phyloP scores from a whole-genome alignment of 345 rosid species.

The Eucalyptus leucophloia region DNA sequence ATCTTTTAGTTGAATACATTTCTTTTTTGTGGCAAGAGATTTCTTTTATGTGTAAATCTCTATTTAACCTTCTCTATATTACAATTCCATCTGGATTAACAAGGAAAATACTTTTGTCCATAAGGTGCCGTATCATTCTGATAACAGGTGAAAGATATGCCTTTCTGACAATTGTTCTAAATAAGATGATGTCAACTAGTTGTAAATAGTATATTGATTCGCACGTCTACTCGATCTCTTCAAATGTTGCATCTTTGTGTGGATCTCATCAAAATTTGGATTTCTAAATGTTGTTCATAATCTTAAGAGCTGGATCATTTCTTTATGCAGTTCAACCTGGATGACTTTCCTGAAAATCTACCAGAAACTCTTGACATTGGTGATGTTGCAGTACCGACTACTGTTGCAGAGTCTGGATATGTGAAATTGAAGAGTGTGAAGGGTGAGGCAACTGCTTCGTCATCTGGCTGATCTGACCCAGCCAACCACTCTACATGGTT shows the following conservation, averaged over 20 bases:
- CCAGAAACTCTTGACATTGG: constrained; percentile 84
- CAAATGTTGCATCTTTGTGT: background rate
- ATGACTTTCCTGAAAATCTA: constrained; percentile 50
- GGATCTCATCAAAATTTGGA: background rate
- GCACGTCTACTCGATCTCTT: background rate
- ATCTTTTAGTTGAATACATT: background rate
- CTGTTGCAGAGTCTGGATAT: constrained; percentile 13
- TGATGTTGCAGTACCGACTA: constrained; percentile 46
- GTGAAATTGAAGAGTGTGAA: constrained; percentile 39
- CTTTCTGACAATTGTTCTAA: background rate
- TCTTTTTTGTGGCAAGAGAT: background rate
- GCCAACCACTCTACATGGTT: constrained; percentile 19
- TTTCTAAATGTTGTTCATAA: background rate
- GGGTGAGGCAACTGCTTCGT: constrained; percentile 34
- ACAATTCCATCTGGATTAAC: background rate
- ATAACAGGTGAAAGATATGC: background rate
- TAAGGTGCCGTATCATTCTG: background rate
- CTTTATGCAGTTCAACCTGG: constrained; percentile 29
- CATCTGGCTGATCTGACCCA: constrained; percentile 26
- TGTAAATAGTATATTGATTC: background rate
- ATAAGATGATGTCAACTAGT: background rate
- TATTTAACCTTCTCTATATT: background rate
- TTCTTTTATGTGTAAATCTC: background rate
- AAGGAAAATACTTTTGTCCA: background rate
- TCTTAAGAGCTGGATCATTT: background rate